phyloP scores from a whole-genome alignment of 352 stramenopile species.

The Globisporangium echinulatum region DNA sequence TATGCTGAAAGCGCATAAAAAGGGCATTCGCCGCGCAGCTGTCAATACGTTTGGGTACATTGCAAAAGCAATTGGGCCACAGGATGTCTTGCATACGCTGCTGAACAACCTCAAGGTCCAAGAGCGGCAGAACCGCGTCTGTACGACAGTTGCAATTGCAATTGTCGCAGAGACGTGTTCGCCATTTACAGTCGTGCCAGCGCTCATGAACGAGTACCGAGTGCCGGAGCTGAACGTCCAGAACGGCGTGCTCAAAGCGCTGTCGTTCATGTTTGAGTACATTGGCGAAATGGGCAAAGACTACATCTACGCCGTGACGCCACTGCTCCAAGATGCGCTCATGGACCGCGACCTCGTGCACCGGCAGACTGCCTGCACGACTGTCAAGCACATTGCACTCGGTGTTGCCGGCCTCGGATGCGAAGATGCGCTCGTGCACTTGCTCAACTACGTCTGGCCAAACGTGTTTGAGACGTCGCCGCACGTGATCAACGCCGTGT shows the following conservation, averaged over 20 bases:
- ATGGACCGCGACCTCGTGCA: constrained; percentile 99
- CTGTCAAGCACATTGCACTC: constrained; percentile 97
- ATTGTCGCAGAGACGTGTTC: constrained; percentile 99
- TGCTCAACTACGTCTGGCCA: constrained; percentile 99
- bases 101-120: constrained; percentile 99
- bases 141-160: constrained; percentile 98
- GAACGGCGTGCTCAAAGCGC: constrained; percentile 99
- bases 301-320: constrained; percentile 99
- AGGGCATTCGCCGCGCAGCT: constrained; percentile 95
- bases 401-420: constrained; percentile 95
- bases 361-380: constrained; percentile 96
- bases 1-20: constrained; percentile 99
- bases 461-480: constrained; percentile 99
- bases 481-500: constrained; percentile 98
- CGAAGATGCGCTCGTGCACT: constrained; percentile 96
- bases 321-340: constrained; percentile 97
- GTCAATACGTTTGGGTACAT: constrained; percentile 99
- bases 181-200: constrained; percentile 98
- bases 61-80: constrained; percentile 97
- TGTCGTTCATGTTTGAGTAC: constrained; percentile 99
- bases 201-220: constrained; percentile 99
- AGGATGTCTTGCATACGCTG: constrained; percentile 98
- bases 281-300: constrained; percentile 99
- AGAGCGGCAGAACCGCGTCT: constrained; percentile 98
- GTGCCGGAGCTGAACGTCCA: constrained; percentile 99